A percentile compares a stretch with the other conserved stretches of the same genome.
These are phyloP conservation scores for Fusarium napiforme DNA, from an alignment of 2,329 filamentous ascomycete species.

Conservation along the genomic window DNA sequence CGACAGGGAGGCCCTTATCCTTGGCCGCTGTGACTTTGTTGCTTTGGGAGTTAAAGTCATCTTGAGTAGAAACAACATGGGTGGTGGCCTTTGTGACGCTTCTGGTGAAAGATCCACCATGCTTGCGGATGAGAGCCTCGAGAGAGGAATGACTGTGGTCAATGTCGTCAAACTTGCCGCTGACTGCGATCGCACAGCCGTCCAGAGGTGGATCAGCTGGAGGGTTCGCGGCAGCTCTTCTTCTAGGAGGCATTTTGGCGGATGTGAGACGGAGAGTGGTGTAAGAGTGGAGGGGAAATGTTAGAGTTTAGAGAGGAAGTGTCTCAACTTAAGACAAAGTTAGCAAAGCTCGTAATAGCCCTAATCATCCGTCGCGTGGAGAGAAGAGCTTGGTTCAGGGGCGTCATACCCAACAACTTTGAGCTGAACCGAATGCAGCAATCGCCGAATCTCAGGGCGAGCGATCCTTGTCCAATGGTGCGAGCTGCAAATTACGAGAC, in stretches of 20 bases:
- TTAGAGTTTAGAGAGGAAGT: background rate
- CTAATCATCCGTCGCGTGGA: background rate
- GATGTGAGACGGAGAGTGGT: background rate
- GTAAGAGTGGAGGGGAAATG: background rate
- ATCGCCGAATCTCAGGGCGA: constrained; percentile 38
- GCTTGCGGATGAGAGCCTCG: constrained; percentile 56
- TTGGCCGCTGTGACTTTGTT: constrained; percentile 63
- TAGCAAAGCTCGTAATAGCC: constrained; percentile 16
- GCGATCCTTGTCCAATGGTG: constrained; percentile 29
- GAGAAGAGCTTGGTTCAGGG: constrained; percentile 32
- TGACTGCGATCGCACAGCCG: constrained; percentile 65
- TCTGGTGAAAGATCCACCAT: constrained; percentile 62
- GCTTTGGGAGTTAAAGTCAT: constrained; percentile 61
- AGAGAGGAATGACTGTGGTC: constrained; percentile 63
- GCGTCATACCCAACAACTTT: constrained; percentile 33
- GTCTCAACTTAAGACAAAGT: constrained; percentile 21
- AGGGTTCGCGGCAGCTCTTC: constrained; percentile 36
- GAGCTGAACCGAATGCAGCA: constrained; percentile 35
- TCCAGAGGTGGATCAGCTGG: constrained; percentile 53
- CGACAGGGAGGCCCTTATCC: constrained; percentile 61
- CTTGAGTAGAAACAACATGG: constrained; percentile 66
- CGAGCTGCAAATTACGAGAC: background rate
- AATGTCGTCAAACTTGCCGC: constrained; percentile 67
- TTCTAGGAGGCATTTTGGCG: constrained; percentile 37
- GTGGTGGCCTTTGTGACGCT: constrained; percentile 63